Base-by-base conservation (phyloP, 495 filamentous ascomycete species). In the Trichoderma gamsii region DNA sequence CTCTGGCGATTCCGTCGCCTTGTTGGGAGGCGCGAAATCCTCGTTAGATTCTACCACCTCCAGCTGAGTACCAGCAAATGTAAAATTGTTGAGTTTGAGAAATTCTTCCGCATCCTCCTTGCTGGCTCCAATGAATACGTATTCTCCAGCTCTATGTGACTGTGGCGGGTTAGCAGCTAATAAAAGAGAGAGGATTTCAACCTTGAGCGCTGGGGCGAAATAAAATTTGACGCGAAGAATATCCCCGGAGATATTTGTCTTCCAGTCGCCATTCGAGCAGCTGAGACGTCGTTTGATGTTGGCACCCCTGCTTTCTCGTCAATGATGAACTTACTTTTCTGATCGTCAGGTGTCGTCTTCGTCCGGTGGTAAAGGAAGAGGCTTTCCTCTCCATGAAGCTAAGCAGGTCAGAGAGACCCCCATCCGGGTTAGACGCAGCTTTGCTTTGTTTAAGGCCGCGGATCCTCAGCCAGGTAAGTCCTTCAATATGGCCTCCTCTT, bases 361-460 rank as follows among this genome's bases (percentile, higher is more conserved):
- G 63, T 65, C 63, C 63, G 18, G 63, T 43, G 4, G 9, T 1
- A 65, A 65, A 21, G 82, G 81, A 76, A 72, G 81, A 83, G 68
- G 87, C 84, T 79, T 94, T 95, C 74, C 89, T 85, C 80, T 97
- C 92, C 68, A 97, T 82, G 78, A 94, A 98, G 64, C 79, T 81
- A 63, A 93, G 76, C 41, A 96, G 82, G 66, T 85, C 84, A 70
- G 86, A 84, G 41, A 90, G 77, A 64, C 91, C 91, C 18, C 90
- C 90, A 67, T 92, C 92, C 27, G 80, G 75, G 72, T 91, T 90
- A 23, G 75, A 77, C 7, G 86, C 82, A 3, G 87, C 91, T 72
- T 92, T 95, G 82, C 90, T 96, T 21, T 87, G 77, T 70, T 85
- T 87, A 81, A 93, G 88, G 52, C 92, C 92, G 43, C 79, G 80